Evolutionary conservation across 257 asterid genomes (phyloP), one percentile per base, ranked within the genome.

Genomic region (Solanum chmielewskii): DNA sequence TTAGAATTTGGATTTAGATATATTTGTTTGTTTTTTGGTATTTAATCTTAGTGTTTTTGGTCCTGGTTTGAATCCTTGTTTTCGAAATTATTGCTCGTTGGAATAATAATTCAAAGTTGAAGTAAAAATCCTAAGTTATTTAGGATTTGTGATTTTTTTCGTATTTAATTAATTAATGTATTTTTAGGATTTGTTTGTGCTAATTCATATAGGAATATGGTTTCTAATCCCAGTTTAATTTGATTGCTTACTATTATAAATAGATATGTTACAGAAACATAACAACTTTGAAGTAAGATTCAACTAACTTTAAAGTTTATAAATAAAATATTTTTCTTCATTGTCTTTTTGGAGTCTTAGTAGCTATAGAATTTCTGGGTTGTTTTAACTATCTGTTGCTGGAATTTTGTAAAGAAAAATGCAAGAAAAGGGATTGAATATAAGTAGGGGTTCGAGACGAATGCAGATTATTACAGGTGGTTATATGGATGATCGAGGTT

Each of bases 61-160:
- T 52, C 99, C 99, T 76, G 98, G 98, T 83, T 95, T 96, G 96
- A 96, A 96, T 93, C 98, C 98, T 11, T 95, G 93, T 87, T 25
- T n/a, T 83, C 2, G 33, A 29, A 5, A 68, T 56, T 56, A 74
- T 3, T 0, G 4, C 64, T 9, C 20, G 7, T 47, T 16, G 23
- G 11, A 56, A 56, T 52, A 52, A 52, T 52, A 52, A 52, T 52
- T 52, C 4, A 52, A 52, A 52, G 62, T 52, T 52, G 62, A 0
- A 56, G 4, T 20, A 56, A n/a, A 4, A 56, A 56, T 56, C 0
- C n/a, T 18, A 2, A 6, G 0, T 56, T 52, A 10, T 52, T 52
- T 52, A 52, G 62, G 64, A 18, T 18, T 52, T 56, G 3, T 16
- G 0, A 52, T 52, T 52, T 7, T 7, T 52, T 52, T 52, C 1